Evolutionary conservation across 805 yeast genomes (phyloP), one percentile per base, ranked within the genome.

Genomic region (Candida silvatica): DNA sequence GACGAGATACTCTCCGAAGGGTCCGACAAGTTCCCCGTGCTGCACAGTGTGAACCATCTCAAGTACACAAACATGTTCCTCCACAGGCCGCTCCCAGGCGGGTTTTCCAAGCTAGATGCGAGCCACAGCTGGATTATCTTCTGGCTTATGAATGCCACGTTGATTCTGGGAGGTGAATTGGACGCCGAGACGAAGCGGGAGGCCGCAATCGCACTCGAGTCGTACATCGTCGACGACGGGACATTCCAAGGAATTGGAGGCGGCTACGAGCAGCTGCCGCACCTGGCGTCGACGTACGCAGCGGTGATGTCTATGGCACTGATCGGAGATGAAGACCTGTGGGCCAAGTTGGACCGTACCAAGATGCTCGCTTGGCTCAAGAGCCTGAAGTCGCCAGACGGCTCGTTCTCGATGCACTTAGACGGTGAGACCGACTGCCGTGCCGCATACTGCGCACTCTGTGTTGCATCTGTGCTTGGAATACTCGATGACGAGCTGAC

Each of bases 91-190:
- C 62, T 82, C 19, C 82, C 87, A 0, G 42, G 58, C 2, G 60
- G 54, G 6, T 80, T 69, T 52, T 51, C 56, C 3, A 68, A 69
- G 0, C 62, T 85, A 31, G 97, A 90, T 56, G 92, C 97, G 0
- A 82, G 92, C n/a, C 87, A 80, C 40, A 77, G 95, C 0, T 92
- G 97, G 97, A 60, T 90, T 49, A 39, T 83, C 1, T 90, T 82
- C 52, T 92, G 98, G 98, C 58, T 80, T 5, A 51, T 71, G 30
- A 86, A 85, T 51, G 65, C 78, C 0, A 46, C 67, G 29, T 45
- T 52, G 3, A 36, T 75, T 1, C 42, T 80, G 20, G 67, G 67
- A 2, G 56, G 41, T n/a, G 59, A 53, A 2, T 17, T 25, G 6
- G 29, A 28, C 12, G 14, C 22, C 6, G 47, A 34, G 24, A 34